Evolutionary conservation across 352 stramenopile genomes (phyloP), one percentile per base, ranked within the genome.

Genomic region (Elongisporangium senticosum): DNA sequence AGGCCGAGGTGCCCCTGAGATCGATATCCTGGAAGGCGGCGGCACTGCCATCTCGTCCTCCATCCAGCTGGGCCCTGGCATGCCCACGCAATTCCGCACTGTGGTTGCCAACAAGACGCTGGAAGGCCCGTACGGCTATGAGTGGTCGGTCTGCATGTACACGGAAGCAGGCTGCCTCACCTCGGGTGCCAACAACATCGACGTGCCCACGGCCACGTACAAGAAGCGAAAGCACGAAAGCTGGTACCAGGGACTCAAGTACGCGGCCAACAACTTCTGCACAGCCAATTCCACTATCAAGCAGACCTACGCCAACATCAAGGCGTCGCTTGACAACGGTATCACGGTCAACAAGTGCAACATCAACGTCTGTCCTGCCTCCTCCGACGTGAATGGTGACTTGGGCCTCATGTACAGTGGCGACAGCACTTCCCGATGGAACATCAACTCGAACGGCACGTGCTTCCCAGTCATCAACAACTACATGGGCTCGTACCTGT

Each of bases 1-100:
- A 58, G 94, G 94, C 17, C 75, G 94, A 10, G 94, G 94, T 28
- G 86, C 91, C 21, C 93, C 94, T 7, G 94, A 98, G 65, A 98
- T 98, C 66, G 90, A 98, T 69, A 80, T 98, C 43, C 67, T 98
- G 8, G 87, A 93, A 96, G 79, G 83, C 71, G 65, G 61, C 28
- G 71, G 87, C 11, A 70, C 66, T n/a, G 71, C 80, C 19, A 83
- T 95, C 62, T 93, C 82, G 24, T 81, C 81, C 48, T 93, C 86
- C 28, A 77, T 95, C 13, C 89, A 98, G 69, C 68, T 96, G 39
- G 65, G 59, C 1, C 78, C 77, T 1, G 82, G 77, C 14, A 80
- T 80, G 64, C 74, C 74, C 14, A 43, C 66, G 0, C 51, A 83
- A n/a, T 79, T 74, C 26, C 72, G 74, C 7, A 51, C 56, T 7